Base-by-base conservation (phyloP, 768 basidiomycete species). In the Leccinum olivaceopallidum region DNA sequence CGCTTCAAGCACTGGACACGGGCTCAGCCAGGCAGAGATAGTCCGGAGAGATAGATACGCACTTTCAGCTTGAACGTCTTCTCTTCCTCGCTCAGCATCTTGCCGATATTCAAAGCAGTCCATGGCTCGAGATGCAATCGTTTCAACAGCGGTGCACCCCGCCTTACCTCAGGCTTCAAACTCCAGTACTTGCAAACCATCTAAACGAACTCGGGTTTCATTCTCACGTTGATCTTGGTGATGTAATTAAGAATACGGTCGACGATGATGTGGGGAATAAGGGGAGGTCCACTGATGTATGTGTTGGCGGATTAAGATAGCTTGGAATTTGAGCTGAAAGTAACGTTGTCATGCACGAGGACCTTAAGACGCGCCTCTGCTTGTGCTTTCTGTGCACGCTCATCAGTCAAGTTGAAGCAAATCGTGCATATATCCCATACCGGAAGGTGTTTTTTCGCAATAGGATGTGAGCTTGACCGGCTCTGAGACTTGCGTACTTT, bases 71-170 rank as follows among this genome's bases (percentile, higher is more conserved):
- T 94, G 79, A 86, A 81, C 8, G 79, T 73, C 74, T 90, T 93
- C 62, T 97, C 93, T 61, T 90, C 88, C 20, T 95, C 92, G 5
- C 86, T 92, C 67, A 92, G 82, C 30, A 83, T 72, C 64, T 84
- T 84, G 12, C 77, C 77, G 6, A 81, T 80, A 18, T 86, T 82
- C 44, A 83, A 85, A 4, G 93, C 92, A 1, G 95, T 98, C 97
- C 97, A 98, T 1, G 97, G 96, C 77, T 99, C 96, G 28, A 98
- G 78, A 76, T 99, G 95, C 59, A 99, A 71, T 56, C 97, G 72
- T 75, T 98, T 98, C 65, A 99, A 74, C 61, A 98, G 74, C 12
- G 97, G 96, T 10, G 97, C 97, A 5, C 97, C 97, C 47, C 95
- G 76, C 62, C 97, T 83, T 2, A 86, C 93, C 71, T 98, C 95